Evolutionary conservation across 169 alveolate species (phyloP).

Genomic region (Cystoisospora suis): DNA sequence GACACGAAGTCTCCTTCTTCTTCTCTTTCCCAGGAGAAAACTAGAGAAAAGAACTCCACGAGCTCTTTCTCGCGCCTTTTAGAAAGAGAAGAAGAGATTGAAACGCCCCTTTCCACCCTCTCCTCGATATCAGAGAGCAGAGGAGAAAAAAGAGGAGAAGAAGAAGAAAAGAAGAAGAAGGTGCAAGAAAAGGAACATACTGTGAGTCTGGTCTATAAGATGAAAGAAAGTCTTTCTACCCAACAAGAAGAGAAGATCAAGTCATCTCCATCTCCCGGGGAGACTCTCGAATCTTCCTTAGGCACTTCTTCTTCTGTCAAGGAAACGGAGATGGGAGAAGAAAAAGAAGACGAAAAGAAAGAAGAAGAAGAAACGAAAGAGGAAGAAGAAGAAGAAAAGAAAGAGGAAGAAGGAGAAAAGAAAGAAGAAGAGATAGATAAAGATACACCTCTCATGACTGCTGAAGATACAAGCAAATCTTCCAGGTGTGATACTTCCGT

Average conservation of each 20-base stretch:
- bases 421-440: neutral
- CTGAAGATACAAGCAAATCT: neutral
- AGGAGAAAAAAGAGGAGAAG: neutral
- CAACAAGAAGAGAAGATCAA: neutral
- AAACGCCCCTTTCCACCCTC: neutral
- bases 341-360: neutral
- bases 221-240: neutral
- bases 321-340: neutral
- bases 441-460: neutral
- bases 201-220: neutral
- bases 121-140: neutral
- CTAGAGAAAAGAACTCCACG: no score
- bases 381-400: neutral
- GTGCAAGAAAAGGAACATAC: neutral
- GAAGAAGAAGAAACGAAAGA: neutral
- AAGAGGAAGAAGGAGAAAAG: neutral
- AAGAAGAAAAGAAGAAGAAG: neutral
- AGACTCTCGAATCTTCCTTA: neutral
- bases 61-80: neutral
- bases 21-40: no score
- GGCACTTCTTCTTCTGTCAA: neutral
- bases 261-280: neutral
- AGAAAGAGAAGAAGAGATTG: no score
- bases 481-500: neutral
- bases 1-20: neutral